Evolutionary conservation across 2,329 filamentous ascomycete species (phyloP).

Genomic region (Penicillium sp.): DNA sequence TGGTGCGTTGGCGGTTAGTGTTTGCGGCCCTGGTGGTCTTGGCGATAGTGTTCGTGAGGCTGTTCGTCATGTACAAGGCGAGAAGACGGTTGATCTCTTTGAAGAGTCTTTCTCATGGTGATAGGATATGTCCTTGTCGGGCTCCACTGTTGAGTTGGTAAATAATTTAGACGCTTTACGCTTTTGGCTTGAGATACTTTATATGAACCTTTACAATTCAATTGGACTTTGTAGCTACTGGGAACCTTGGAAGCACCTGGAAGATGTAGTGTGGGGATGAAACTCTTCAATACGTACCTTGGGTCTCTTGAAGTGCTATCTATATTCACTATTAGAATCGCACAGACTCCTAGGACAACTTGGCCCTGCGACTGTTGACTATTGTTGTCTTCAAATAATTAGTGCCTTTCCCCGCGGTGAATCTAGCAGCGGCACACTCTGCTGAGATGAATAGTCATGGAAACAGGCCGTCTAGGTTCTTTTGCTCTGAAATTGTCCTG

Average conservation of each 20-base stretch:
- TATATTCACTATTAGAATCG: neutral
- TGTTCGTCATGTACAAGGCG: slow-evolving; percentile 29
- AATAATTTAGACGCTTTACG: neutral
- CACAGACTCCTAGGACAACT: neutral
- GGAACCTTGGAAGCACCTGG: neutral
- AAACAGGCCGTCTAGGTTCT: no score
- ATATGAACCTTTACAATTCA: neutral
- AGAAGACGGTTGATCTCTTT: slow-evolving; percentile 35
- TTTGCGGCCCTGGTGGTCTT: slow-evolving; percentile 39
- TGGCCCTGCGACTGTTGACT: neutral
- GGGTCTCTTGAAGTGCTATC: no score
- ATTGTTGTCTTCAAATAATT: no score
- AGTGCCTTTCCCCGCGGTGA: neutral
- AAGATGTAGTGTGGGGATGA: no score
- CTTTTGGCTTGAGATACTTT: neutral
- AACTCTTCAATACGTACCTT: no score
- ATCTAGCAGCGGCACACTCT: neutral
- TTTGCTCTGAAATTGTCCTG: no score
- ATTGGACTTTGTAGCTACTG: neutral
- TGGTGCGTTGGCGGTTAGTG: slow-evolving; percentile 38
- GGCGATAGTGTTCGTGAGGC: slow-evolving; percentile 38
- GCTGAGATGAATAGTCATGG: neutral
- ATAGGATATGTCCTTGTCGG: neutral
- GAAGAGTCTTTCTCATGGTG: slow-evolving; percentile 41
- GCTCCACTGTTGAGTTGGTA: neutral